Conservation (phyloP, 371 early-diverging fungal genomes). For the Mortierella sp. region DNA sequence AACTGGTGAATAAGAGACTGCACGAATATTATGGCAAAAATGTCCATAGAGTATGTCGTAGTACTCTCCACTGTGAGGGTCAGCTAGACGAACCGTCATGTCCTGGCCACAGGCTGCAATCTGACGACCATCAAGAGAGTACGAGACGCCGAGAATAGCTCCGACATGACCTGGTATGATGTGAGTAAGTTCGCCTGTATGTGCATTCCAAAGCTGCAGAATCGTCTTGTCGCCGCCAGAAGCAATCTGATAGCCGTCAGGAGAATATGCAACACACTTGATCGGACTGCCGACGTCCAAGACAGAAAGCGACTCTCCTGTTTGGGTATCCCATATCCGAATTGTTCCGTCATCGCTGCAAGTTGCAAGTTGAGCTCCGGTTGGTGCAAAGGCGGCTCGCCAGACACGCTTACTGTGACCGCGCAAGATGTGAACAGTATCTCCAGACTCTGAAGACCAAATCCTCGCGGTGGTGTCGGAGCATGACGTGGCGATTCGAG, state of each 20-base stretch:
- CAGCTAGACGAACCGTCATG: background rate
- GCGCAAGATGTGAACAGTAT: background rate
- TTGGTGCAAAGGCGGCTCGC: slow-evolving; percentile 15
- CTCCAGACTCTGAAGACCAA: background rate
- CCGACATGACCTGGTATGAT: background rate
- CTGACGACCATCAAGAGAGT: background rate
- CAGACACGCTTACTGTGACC: slow-evolving; percentile 1
- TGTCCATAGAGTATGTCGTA: background rate
- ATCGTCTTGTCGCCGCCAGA: background rate
- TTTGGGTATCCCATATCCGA: slow-evolving; percentile 5
- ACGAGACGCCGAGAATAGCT: background rate
- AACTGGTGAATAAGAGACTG: background rate
- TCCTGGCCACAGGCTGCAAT: background rate
- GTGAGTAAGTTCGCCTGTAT: background rate
- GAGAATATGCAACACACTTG: slow-evolving; percentile 10
- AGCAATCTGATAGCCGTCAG: slow-evolving; percentile 4
- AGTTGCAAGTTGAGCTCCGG: slow-evolving; percentile 11
- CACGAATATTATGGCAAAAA: background rate
- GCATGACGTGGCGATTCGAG: background rate
- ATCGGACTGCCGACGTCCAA: background rate
- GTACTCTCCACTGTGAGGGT: background rate
- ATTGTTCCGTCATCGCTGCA: slow-evolving; percentile 9
- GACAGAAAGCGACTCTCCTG: background rate
- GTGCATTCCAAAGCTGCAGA: slow-evolving; percentile 11
- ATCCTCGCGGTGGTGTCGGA: background rate